These are phyloP conservation scores for Astrocystis sublimbata DNA, from an alignment of 495 filamentous ascomycete species.

Conservation along the genomic window DNA sequence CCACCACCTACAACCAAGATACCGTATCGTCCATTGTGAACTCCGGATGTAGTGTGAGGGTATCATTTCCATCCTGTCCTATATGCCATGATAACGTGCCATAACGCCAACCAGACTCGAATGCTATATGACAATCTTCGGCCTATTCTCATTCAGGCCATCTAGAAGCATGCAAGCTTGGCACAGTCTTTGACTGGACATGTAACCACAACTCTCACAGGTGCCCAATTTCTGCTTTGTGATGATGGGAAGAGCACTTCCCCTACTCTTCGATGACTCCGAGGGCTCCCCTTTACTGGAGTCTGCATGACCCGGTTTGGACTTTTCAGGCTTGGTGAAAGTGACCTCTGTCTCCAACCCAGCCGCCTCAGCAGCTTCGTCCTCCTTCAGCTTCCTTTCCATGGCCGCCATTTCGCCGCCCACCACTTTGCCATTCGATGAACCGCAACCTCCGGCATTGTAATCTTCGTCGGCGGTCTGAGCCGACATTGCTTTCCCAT, in stretches of 20 bases:
- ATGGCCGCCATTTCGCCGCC: conserved; percentile 92
- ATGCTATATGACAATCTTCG: conserved; percentile 67
- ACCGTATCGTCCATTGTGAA: conserved; percentile 10
- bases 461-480: conserved; percentile 56
- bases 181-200: conserved; percentile 92
- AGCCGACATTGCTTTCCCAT: conserved; percentile 27
- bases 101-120: conserved; percentile 16
- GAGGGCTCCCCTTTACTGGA: conserved; percentile 24
- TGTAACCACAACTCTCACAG: conserved; percentile 88
- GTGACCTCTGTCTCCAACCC: conserved; percentile 73
- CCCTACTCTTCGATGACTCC: conserved; percentile 25
- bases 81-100: conserved; percentile 12
- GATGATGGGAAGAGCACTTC: conserved; percentile 23
- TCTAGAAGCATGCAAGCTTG: conserved; percentile 92
- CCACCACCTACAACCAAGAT: conserved; percentile 24
- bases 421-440: conserved; percentile 64
- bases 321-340: conserved; percentile 31
- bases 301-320: conserved; percentile 21
- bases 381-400: conserved; percentile 73
- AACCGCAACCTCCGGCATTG: conserved; percentile 72
- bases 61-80: conserved; percentile 29
- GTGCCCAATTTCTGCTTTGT: conserved; percentile 72
- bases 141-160: conserved; percentile 85
- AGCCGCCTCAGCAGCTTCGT: conserved; percentile 58
- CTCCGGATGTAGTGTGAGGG: conserved; percentile 18